These are phyloP conservation scores for Mitragyna speciosa DNA, from an alignment of 257 asterid species.

Conservation along the genomic window DNA sequence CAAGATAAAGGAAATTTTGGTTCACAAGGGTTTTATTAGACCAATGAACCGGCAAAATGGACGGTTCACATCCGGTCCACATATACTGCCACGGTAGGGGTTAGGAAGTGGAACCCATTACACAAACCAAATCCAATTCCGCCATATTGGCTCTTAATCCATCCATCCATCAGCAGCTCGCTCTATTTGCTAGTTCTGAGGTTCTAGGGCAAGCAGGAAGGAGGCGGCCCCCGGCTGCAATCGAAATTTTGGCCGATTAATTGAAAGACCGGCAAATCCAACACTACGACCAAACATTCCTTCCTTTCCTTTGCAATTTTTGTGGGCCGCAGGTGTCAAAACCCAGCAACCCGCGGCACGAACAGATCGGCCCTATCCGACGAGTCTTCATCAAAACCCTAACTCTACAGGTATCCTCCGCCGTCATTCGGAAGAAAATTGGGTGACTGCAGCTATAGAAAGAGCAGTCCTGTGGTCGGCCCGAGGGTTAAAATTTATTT, in stretches of 20 bases:
- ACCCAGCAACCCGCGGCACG: not conserved
- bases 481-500: not conserved
- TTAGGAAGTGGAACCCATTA: too few species aligned
- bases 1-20: not conserved
- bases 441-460: not conserved
- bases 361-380: not conserved
- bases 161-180: not conserved
- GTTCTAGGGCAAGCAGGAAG: not conserved
- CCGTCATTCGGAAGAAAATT: not conserved
- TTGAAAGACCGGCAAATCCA: not conserved
- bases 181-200: not conserved
- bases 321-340: not conserved
- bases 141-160: not conserved
- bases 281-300: not conserved
- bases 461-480: not conserved
- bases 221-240: not conserved
- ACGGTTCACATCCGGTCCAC: not conserved
- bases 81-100: not conserved
- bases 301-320: not conserved
- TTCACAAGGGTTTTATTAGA: not conserved
- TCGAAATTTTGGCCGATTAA: not conserved
- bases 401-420: not conserved
- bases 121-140: too few species aligned
- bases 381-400: not conserved
- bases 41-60: conserved; percentile 1